Percentiles rank a stretch among this genome's conserved stretches.
These are phyloP conservation scores for Pleurotus platypus DNA, from an alignment of 768 basidiomycete species.

Conservation along the genomic window DNA sequence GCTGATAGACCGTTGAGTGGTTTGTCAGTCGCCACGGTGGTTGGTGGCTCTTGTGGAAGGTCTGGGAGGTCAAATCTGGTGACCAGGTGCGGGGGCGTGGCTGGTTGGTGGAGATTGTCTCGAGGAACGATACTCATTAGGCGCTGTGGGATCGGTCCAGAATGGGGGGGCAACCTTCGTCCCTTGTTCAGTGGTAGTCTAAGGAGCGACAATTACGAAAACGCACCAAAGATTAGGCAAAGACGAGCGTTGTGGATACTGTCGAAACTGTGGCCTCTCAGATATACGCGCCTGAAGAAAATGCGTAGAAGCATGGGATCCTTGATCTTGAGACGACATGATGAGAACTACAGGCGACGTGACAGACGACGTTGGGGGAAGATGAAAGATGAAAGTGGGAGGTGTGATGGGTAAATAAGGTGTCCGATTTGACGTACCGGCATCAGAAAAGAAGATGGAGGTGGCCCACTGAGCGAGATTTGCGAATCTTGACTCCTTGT, in stretches of 20 bases:
- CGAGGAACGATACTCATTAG: constrained; percentile 21
- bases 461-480: not conserved
- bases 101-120: constrained; percentile 26
- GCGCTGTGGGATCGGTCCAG: constrained; percentile 35
- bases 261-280: constrained; percentile 14
- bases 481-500: not conserved
- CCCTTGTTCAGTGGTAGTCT: not conserved
- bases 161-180: constrained; percentile 44
- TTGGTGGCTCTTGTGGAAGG: not conserved
- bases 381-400: not conserved
- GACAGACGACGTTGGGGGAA: constrained; percentile 1
- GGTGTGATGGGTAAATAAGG: constrained; percentile 1
- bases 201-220: not conserved
- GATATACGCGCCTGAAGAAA: constrained; percentile 19
- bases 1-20: too few relatives aligned
- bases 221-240: constrained; percentile 66
- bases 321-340: not conserved
- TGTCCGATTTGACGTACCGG: not conserved
- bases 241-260: constrained; percentile 51
- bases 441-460: not conserved
- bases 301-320: constrained; percentile 21
- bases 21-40: not conserved
- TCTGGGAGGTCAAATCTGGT: constrained; percentile 6
- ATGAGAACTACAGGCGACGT: not conserved
- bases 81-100: constrained; percentile 27